phyloP scores from a whole-genome alignment of 1,284 basidiomycete species.

The Serendipita sp. region DNA sequence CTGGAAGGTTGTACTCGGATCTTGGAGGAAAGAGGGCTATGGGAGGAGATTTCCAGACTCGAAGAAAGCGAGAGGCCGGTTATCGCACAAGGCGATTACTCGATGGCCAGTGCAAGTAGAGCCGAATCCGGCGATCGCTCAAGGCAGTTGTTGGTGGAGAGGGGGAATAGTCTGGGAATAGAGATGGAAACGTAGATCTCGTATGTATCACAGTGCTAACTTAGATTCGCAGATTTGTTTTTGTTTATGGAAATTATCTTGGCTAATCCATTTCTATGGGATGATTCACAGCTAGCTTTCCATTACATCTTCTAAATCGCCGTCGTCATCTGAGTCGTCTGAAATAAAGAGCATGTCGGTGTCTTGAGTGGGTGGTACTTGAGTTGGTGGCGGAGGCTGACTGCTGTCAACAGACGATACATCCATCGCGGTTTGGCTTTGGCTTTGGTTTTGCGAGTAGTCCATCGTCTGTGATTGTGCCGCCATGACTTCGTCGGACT shows the following conservation, averaged over 20 bases:
- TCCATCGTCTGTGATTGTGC: neutral
- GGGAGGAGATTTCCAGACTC: neutral
- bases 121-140: no score
- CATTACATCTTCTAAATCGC: neutral
- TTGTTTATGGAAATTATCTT: neutral
- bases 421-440: neutral
- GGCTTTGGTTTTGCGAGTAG: neutral
- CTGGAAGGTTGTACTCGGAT: neutral
- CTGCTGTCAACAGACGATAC: neutral
- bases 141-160: neutral
- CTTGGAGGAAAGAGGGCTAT: neutral
- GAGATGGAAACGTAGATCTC: neutral
- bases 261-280: neutral
- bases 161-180: slow-evolving; percentile 3
- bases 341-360: neutral
- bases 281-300: neutral
- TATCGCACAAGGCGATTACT: neutral
- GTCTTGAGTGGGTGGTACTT: neutral
- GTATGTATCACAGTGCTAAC: neutral
- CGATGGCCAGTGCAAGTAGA: neutral
- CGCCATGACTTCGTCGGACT: neutral
- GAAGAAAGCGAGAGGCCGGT: neutral
- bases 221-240: neutral
- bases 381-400: neutral
- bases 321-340: slow-evolving; percentile 1